Conservation (phyloP, 768 basidiomycete species). For the Phylloporus sp. region DNA sequence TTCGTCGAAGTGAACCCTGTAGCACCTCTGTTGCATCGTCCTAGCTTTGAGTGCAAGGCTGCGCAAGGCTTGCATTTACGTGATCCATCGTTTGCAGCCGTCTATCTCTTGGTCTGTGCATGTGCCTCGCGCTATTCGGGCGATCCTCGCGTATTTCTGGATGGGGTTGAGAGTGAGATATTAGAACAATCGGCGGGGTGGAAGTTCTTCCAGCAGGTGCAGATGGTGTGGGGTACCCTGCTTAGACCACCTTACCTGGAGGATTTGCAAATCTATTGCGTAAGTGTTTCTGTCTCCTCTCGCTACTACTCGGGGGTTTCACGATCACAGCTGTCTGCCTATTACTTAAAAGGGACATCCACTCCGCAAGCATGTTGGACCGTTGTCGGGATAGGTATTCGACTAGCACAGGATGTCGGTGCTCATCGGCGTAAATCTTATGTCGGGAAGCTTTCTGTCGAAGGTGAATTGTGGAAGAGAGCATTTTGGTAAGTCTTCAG, state of each 20-base stretch:
- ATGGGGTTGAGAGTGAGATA: constrained; percentile 27
- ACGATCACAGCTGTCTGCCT: constrained; percentile 43
- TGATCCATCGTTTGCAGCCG: constrained; percentile 51
- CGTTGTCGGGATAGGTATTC: constrained; percentile 56
- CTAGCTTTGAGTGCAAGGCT: constrained; percentile 55
- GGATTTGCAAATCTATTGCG: constrained; percentile 68
- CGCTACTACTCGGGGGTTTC: constrained; percentile 6
- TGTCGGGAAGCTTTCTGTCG: constrained; percentile 32
- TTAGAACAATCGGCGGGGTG: constrained; percentile 47
- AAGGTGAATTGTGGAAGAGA: constrained; percentile 61
- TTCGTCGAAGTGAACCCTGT: constrained; percentile 55
- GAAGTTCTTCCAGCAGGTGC: constrained; percentile 49
- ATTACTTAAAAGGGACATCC: constrained; percentile 54
- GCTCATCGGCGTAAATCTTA: constrained; percentile 43
- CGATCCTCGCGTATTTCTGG: constrained; percentile 51
- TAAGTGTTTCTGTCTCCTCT: constrained; percentile 32
- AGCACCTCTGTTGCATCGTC: constrained; percentile 69
- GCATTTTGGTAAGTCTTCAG: constrained; percentile 42
- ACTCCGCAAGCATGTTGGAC: constrained; percentile 68
- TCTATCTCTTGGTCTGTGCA: constrained; percentile 70
- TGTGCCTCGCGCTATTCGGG: constrained; percentile 53
- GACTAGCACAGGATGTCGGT: constrained; percentile 58
- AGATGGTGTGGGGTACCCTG: constrained; percentile 54
- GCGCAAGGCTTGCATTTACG: constrained; percentile 45
- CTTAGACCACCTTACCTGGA: constrained; percentile 56